Evolutionary conservation across 768 basidiomycete species (phyloP).

Genomic region (Pluteus cervinus): DNA sequence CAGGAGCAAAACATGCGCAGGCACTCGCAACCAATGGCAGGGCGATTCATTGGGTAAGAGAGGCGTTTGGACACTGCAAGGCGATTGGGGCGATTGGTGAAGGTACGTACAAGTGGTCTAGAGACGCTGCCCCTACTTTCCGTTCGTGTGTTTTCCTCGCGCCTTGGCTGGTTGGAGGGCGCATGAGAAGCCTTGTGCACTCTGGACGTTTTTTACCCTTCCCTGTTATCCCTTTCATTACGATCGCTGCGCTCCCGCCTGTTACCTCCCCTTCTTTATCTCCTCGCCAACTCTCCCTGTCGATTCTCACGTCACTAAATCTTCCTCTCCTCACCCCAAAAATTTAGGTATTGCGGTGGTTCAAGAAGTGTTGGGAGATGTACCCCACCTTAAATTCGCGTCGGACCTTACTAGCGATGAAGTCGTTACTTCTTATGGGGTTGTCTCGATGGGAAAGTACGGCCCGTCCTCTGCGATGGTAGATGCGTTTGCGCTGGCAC

Average conservation of each 20-base stretch:
- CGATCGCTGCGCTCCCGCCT: no score
- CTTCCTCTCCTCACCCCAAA: neutral
- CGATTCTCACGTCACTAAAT: neutral
- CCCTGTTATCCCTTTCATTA: no score
- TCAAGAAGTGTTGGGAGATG: no score
- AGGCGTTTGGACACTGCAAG: conserved; percentile 86
- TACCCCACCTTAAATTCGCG: no score
- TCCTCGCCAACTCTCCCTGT: no score
- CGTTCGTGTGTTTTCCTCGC: no score
- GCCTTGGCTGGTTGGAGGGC: no score
- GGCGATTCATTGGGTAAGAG: conserved; percentile 74
- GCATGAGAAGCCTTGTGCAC: no score
- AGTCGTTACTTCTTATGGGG: conserved; percentile 53
- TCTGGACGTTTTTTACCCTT: conserved; percentile 6
- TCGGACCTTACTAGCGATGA: conserved; percentile 27
- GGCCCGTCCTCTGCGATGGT: conserved; percentile 28
- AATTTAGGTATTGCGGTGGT: conserved; percentile 41
- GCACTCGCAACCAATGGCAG: conserved; percentile 58
- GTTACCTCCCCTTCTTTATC: no score
- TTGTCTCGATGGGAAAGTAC: conserved; percentile 56
- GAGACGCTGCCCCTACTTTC: no score
- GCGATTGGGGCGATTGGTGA: conserved; percentile 73
- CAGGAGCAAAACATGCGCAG: conserved; percentile 57
- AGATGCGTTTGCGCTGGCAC: conserved; percentile 38
- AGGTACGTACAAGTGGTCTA: no score